Conservation (phyloP, 1,139 yeast genomes). For the Sugiyamaella grinbergsii region DNA sequence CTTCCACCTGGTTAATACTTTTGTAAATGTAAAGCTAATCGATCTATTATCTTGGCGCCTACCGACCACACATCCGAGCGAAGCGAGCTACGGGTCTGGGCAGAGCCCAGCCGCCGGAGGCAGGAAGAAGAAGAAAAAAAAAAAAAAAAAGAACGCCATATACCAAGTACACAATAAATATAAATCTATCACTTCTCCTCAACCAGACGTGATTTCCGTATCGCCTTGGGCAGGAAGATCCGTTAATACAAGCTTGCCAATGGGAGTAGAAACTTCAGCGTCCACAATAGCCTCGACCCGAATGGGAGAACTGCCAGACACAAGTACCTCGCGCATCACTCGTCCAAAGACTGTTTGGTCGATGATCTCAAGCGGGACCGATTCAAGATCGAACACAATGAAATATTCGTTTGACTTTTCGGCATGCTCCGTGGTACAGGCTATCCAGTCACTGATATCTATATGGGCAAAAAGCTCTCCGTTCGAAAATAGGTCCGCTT, state of each 20-base stretch:
- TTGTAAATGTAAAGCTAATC: too few relatives aligned
- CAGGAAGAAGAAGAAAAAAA: not conserved
- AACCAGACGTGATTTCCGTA: constrained; percentile 21
- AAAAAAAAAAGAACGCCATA: constrained; percentile 6
- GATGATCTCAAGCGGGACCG: constrained; percentile 39
- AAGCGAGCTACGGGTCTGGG: constrained; percentile 5
- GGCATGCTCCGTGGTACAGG: constrained; percentile 35
- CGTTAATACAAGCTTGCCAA: constrained; percentile 41
- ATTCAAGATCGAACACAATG: constrained; percentile 35
- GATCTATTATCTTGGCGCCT: too few relatives aligned
- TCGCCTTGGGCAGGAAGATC: constrained; percentile 37
- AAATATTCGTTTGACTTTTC: constrained; percentile 28
- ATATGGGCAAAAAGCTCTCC: constrained; percentile 39
- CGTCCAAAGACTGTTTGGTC: constrained; percentile 37
- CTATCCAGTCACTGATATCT: constrained; percentile 41
- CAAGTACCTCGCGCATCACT: constrained; percentile 37
- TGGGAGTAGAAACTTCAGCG: constrained; percentile 48
- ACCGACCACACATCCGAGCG: too few relatives aligned
- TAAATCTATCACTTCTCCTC: not conserved
- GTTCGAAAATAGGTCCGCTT: constrained; percentile 36
- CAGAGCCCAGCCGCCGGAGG: constrained; percentile 14
- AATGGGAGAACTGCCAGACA: constrained; percentile 37
- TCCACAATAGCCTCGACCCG: constrained; percentile 40
- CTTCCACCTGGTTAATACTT: constrained; percentile 83
- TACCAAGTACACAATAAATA: too few relatives aligned